Conservation (phyloP, 208 protist genomes). For the Acanthamoeba triangularis region DNA sequence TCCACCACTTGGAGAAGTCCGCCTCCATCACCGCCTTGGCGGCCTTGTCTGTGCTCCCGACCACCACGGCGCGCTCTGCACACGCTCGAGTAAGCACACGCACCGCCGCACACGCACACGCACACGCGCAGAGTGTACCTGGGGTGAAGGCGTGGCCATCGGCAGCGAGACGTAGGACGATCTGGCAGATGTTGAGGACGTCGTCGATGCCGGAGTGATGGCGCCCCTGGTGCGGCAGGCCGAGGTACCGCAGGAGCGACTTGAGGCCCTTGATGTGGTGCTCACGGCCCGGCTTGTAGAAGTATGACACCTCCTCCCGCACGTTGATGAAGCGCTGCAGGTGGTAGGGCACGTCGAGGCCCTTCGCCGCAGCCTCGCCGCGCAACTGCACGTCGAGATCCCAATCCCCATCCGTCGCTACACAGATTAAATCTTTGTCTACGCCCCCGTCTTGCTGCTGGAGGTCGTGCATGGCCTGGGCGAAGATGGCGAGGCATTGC, state of each 20-base stretch:
- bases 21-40: background rate
- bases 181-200: slow-evolving; percentile 68
- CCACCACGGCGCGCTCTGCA: background rate
- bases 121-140: background rate
- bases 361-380: background rate
- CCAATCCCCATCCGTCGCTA: slow-evolving; percentile 45
- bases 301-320: background rate
- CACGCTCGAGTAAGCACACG: background rate
- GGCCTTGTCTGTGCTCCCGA: background rate
- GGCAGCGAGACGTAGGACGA: background rate
- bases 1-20: slow-evolving; percentile 61
- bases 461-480: background rate
- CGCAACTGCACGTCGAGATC: slow-evolving; percentile 43
- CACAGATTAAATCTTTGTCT: slow-evolving; percentile 1
- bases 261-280: slow-evolving; percentile 15
- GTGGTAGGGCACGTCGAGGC: background rate
- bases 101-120: background rate
- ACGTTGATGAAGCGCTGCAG: slow-evolving; percentile 43
- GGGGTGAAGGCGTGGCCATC: slow-evolving; percentile 50
- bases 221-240: slow-evolving; percentile 20
- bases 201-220: slow-evolving; percentile 72
- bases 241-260: slow-evolving; percentile 45
- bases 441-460: background rate
- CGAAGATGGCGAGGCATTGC: slow-evolving; percentile 19
- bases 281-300: slow-evolving; percentile 61